These are phyloP conservation scores for Xylariaceae sp. DNA, from an alignment of 2,329 filamentous ascomycete genomes.

Conservation along the genomic window DNA sequence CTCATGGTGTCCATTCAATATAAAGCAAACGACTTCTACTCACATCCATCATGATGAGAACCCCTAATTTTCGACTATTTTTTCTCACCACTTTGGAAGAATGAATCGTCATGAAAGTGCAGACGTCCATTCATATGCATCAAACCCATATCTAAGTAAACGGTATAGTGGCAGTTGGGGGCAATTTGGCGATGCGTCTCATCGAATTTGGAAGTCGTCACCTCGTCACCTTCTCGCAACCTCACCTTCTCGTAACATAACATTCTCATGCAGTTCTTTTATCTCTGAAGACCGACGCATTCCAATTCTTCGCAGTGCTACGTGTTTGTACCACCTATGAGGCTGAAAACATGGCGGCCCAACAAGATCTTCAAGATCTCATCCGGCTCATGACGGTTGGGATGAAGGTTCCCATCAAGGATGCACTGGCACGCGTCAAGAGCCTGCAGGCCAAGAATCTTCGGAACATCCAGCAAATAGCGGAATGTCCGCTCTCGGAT, in stretches of 20 bases:
- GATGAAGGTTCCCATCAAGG: constrained; percentile 51
- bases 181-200: not conserved
- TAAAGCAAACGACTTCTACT: not conserved
- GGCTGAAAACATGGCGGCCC: constrained; percentile 43
- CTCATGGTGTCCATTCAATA: too few relatives aligned
- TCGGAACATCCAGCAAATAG: constrained; percentile 52
- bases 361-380: constrained; percentile 57
- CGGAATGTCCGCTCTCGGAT: constrained; percentile 41
- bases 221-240: not conserved
- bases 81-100: not conserved
- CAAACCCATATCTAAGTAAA: not conserved
- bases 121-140: not conserved
- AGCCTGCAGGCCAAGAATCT: constrained; percentile 51
- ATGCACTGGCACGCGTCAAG: constrained; percentile 54
- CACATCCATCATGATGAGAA: not conserved
- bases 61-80: not conserved
- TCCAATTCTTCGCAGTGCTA: not conserved
- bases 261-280: not conserved
- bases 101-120: not conserved
- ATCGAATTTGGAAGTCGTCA: not conserved
- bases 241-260: too few relatives aligned
- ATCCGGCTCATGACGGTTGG: constrained; percentile 55
- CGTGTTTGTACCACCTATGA: not conserved
- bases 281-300: not conserved
- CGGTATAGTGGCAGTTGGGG: not conserved